A percentile compares a stretch with the other conserved stretches of the same genome.
Conservation (phyloP, 331 rosid genomes). For the Quercus lobata region DNA sequence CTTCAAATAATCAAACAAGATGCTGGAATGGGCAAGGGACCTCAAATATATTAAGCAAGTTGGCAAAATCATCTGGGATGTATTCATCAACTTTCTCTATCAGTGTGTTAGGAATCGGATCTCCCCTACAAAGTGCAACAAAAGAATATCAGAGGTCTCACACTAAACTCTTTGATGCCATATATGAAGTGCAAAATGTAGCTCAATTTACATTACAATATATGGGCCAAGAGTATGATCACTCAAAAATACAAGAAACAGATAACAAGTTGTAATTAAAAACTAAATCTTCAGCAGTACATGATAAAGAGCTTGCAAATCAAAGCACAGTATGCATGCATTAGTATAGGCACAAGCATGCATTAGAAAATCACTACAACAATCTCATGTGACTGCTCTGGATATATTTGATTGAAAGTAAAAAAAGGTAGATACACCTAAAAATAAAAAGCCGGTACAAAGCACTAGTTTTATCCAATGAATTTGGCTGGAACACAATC, state of each 20-base stretch:
- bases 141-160: slow-evolving; percentile 19
- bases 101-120: slow-evolving; percentile 69
- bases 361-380: background rate
- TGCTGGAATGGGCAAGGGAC: slow-evolving; percentile 31
- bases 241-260: background rate
- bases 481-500: background rate
- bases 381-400: background rate
- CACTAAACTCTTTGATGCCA: background rate
- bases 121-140: slow-evolving; percentile 64
- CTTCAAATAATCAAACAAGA: background rate
- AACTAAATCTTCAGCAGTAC: background rate
- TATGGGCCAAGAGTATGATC: background rate
- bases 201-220: background rate
- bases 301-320: background rate
- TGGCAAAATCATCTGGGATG: slow-evolving; percentile 62
- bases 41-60: slow-evolving; percentile 50
- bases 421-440: background rate
- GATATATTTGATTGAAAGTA: background rate
- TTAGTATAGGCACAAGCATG: background rate
- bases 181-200: background rate
- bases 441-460: background rate
- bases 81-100: slow-evolving; percentile 75
- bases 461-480: background rate
- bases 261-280: background rate
- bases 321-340: background rate